Base-by-base conservation (phyloP, 169 alveolate genomes). In the Plasmodium inui region DNA sequence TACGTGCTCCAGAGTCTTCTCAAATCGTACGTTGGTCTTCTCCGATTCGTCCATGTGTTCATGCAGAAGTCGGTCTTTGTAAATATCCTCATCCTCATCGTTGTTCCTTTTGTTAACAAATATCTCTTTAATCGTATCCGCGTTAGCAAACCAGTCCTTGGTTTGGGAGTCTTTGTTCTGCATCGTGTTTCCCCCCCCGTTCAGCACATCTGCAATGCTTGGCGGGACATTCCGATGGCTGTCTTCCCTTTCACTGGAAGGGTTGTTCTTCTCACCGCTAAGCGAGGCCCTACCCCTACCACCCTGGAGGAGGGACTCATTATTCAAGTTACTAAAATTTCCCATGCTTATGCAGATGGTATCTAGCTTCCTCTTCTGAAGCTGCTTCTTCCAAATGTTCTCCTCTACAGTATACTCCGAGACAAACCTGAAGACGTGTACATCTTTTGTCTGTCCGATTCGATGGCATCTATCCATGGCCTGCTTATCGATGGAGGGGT, bases 401-500 rank as follows among this genome's bases (percentile, higher is more conserved):
- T 99, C 99, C 96, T 99, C 99, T 34, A 99, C 99, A 1, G 99
- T 98, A 93, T 98, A 98, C 84, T 97, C 98, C 85, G 99, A 97
- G 74, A 99, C 97, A 70, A 99, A 95, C 81, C 99, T 96, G 95
- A 98, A 99, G 32, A 99, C 99, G 81, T 98, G 98, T 17, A 99
- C 99, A 55, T 98, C 99, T 82, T 99, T 97, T 1, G 99, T 98
- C 96, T 99, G 99, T 0, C 99, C 99, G 32, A 99, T 99, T 80
- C 99, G 92, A 89, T 99, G 99, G 85, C 99, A 98, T 74, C 99
- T 96, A 92, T 99, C 99, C 98, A 98, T 98, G 3, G 99, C 99
- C 94, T 99, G 99, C 84, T 99, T 97, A 95, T 99, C 99, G 99
- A 99, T 99, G 6, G 99, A 99, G 6, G 99, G 99, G 93, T 99